phyloP scores from a whole-genome alignment of 352 stramenopile genomes.

The Phytophthora sp. region DNA sequence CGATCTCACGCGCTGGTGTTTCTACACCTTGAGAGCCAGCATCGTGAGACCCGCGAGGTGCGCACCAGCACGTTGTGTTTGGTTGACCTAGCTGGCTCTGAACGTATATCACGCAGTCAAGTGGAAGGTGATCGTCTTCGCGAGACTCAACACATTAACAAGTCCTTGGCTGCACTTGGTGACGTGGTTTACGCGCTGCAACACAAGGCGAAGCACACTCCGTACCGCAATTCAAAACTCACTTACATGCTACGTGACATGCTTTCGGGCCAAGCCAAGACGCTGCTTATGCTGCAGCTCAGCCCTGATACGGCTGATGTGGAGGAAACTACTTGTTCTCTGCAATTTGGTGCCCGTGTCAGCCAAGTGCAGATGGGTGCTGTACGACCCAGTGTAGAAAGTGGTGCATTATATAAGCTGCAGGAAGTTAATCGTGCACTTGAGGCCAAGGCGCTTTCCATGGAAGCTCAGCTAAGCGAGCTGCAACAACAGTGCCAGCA shows the following conservation, averaged over 20 bases:
- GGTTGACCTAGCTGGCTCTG: constrained; percentile 97
- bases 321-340: constrained; percentile 90
- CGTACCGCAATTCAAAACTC: constrained; percentile 96
- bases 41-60: constrained; percentile 70
- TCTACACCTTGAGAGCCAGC: constrained; percentile 75
- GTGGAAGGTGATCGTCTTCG: constrained; percentile 90
- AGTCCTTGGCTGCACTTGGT: constrained; percentile 95
- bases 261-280: constrained; percentile 91
- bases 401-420: constrained; percentile 71
- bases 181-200: constrained; percentile 96
- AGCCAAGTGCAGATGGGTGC: constrained; percentile 91
- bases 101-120: constrained; percentile 91
- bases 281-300: constrained; percentile 92
- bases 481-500: constrained; percentile 58
- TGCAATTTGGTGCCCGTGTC: constrained; percentile 90
- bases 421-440: constrained; percentile 70
- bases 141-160: constrained; percentile 99
- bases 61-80: constrained; percentile 94
- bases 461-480: constrained; percentile 40
- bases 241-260: constrained; percentile 94
- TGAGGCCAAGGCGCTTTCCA: constrained; percentile 35
- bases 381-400: constrained; percentile 82
- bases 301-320: constrained; percentile 81
- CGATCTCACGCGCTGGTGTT: constrained; percentile 87
- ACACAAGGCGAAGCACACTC: constrained; percentile 93